Base-by-base conservation (phyloP, 2,329 filamentous ascomycete genomes). In the Fusarium torulosum region DNA sequence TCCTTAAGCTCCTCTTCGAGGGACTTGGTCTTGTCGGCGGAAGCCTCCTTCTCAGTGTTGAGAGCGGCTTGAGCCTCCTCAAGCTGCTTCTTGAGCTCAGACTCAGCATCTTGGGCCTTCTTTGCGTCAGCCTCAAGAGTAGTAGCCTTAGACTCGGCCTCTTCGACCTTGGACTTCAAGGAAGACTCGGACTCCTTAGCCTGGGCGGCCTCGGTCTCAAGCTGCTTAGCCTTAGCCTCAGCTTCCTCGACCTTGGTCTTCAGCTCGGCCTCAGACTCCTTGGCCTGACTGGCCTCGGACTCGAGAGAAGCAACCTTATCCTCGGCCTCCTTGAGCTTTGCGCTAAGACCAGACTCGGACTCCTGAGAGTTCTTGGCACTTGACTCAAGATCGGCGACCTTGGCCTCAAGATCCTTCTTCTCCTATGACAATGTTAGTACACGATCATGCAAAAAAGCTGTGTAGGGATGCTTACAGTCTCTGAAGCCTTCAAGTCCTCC, bases 401-500 rank as follows among this genome's bases (percentile, higher is more conserved):
- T 70, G 45, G 60, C 21, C 62, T 72, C 58, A 9, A 69, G 66
- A 20, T 66, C 65, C 50, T 71, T 49, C 59, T 72, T 74, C 63
- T 73, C 71, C 71, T 73, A 37, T 23, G 7, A 20, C 31, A n/a
- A 25, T 23, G 67, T 73, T 50, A 73, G 67, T 23, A 37, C 27
- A 8, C 23, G 17, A 14, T 6, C 6, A 7, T 2, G 20, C 8
- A 31, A 21, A 15, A 15, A 13, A 19, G 29, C 21, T 25, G 37
- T 41, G 20, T 21, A 21, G 23, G 20, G 17, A 31, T 38, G 53
- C 76, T 66, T 75, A 80, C 79, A 25, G 69, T 65, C 43, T 78
- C 67, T 3, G 74, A 72, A 29, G 73, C 61, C 51, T 76, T 72
- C 9, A 83, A 72, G 47, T 80, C 74, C 20, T 78, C 78, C 25